These are phyloP conservation scores for Penicillium sp. DNA, from an alignment of 2,329 filamentous ascomycete genomes.

Conservation along the genomic window DNA sequence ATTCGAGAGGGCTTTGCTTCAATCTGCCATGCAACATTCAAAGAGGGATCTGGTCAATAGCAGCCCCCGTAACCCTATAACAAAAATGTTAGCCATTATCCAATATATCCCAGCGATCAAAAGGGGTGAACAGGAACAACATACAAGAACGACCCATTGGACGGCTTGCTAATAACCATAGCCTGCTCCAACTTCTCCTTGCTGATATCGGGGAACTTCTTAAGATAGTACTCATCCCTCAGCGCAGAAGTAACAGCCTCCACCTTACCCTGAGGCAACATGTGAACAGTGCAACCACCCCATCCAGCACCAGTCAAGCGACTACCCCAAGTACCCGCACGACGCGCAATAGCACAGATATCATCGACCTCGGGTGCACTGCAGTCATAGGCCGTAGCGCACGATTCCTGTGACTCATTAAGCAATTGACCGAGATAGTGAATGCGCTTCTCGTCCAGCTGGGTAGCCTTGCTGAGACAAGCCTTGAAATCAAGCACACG, in stretches of 20 bases:
- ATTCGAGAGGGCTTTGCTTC: not conserved
- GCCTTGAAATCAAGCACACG: slow-evolving; percentile 81
- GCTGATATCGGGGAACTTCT: slow-evolving; percentile 64
- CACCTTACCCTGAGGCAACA: slow-evolving; percentile 81
- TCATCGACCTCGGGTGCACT: slow-evolving; percentile 90
- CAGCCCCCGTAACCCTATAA: slow-evolving; percentile 36
- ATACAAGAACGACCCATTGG: slow-evolving; percentile 44
- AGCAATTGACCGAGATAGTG: slow-evolving; percentile 73
- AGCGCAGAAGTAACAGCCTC: slow-evolving; percentile 73
- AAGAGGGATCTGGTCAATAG: slow-evolving; percentile 33
- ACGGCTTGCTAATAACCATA: slow-evolving; percentile 82
- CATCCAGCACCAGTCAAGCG: slow-evolving; percentile 90
- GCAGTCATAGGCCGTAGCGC: slow-evolving; percentile 84
- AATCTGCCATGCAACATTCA: slow-evolving; percentile 15
- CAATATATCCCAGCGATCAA: not conserved
- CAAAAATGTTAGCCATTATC: slow-evolving; percentile 11
- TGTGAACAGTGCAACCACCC: slow-evolving; percentile 93
- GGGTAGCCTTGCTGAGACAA: slow-evolving; percentile 60
- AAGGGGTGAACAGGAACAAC: slow-evolving; percentile 8
- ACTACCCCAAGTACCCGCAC: slow-evolving; percentile 78
- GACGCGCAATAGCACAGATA: slow-evolving; percentile 74
- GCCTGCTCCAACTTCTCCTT: slow-evolving; percentile 73
- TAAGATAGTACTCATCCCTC: slow-evolving; percentile 77
- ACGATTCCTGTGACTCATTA: slow-evolving; percentile 86
- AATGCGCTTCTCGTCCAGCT: slow-evolving; percentile 64